Base-by-base conservation (phyloP, 1,284 basidiomycete genomes). In the Boletus albobrunnescens region DNA sequence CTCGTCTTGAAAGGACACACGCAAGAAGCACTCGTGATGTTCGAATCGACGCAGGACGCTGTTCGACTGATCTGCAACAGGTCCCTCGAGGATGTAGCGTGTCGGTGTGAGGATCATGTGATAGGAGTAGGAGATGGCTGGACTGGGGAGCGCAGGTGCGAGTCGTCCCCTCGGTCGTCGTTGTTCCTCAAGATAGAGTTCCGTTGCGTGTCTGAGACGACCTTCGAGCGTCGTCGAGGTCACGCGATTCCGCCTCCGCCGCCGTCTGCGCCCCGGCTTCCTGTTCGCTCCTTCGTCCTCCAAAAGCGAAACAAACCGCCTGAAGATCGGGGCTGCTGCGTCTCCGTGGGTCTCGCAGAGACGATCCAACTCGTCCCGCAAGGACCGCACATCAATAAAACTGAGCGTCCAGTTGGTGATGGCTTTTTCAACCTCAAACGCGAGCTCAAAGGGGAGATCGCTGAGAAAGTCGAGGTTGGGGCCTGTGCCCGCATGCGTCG, bases 1-100 rank as follows among this genome's bases (percentile, higher is more conserved):
- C 55, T 87, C 84, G 32, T 87, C 84, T 33, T 74, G 71, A 55
- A 87, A 84, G 12, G 71, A 72, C 22, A 87, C 80, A 1, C 85
- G 79, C 20, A 87, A 55, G 61, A 87, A 87, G 40, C 66, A 72
- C 26, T 79, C 72, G 39, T 73, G 65, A 42, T 77, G 64, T 20
- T 62, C 55, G 50, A 78, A 81, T 17, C 59, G 64, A 19, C 80
- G 72, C 41, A 81, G 66, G 27, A 85, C 73, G n/a, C 80, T 71
- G 50, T 84, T 86, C 0, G 77, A 77, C 41, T 77, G 76, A 53
- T 84, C 81, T 3, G 71, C 71, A 30, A 74, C 71, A 0, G 82
- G 82, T 0, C 84, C 84, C 47, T 77, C 68, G 16, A 69, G 53
- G 43, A 74, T 60, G 33, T 59, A 38, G 0, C 72, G 67, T 0